phyloP scores from a whole-genome alignment of 306 rosid genomes.

The Trifolium pratense region DNA sequence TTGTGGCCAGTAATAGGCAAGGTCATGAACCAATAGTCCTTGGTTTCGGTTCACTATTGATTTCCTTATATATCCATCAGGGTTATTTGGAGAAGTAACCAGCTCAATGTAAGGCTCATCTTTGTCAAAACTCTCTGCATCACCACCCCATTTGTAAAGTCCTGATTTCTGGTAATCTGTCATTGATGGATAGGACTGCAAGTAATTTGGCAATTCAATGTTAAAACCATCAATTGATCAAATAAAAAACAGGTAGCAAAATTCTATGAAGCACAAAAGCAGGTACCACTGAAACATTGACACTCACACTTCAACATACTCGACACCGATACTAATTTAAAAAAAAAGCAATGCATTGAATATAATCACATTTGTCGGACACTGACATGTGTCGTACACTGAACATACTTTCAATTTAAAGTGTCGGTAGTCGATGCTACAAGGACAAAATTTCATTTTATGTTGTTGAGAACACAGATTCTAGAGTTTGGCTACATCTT shows the following conservation, averaged over 20 bases:
- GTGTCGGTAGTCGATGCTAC: not conserved
- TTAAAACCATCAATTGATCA: slow-evolving; percentile 17
- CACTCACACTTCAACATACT: not conserved
- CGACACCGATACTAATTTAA: too few relatives aligned
- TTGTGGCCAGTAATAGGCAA: slow-evolving; percentile 96
- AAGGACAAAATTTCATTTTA: not conserved
- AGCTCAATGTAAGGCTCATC: slow-evolving; percentile 79
- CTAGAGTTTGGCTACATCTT: slow-evolving; percentile 13
- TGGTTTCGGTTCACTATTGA: slow-evolving; percentile 61
- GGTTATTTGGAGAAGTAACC: slow-evolving; percentile 92
- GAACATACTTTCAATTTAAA: not conserved
- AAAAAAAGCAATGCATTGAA: too few relatives aligned
- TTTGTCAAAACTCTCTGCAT: slow-evolving; percentile 56
- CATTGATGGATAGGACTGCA: slow-evolving; percentile 85
- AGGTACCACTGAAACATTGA: not conserved
- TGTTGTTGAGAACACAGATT: not conserved
- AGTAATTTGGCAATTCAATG: slow-evolving; percentile 36
- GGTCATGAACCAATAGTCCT: slow-evolving; percentile 72
- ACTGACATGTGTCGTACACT: not conserved
- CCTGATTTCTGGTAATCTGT: slow-evolving; percentile 79
- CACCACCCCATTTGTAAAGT: slow-evolving; percentile 87
- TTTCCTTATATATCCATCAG: slow-evolving; percentile 72
- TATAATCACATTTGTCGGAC: not conserved
- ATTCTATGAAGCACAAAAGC: not conserved
- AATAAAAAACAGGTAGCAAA: not conserved